These are phyloP conservation scores for Begonia loranthoides DNA, from an alignment of 306 rosid species.

Conservation along the genomic window DNA sequence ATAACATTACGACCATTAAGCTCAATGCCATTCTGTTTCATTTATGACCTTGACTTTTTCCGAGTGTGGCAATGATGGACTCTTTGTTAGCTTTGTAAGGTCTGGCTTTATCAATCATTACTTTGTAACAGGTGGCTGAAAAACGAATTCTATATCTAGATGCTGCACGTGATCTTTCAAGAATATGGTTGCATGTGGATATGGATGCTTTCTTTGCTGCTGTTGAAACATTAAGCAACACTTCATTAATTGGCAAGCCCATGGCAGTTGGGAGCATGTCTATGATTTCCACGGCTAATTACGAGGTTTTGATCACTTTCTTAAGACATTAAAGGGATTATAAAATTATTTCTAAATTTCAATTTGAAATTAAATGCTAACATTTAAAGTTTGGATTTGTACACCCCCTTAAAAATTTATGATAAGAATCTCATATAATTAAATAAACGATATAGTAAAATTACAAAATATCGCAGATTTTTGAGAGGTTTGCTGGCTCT, in stretches of 20 bases:
- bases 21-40: too few species aligned
- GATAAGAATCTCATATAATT: too few species aligned
- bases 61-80: too few species aligned
- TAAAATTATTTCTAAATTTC: neutral
- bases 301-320: constrained; percentile 45
- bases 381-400: neutral
- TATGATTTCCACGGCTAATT: constrained; percentile 92
- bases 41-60: too few species aligned
- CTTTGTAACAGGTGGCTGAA: constrained; percentile 42
- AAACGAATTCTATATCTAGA: constrained; percentile 59
- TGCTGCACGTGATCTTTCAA: constrained; percentile 60
- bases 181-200: constrained; percentile 89
- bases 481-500: too few species aligned
- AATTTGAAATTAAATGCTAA: neutral
- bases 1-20: too few species aligned
- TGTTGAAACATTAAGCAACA: constrained; percentile 78
- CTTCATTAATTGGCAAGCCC: constrained; percentile 54
- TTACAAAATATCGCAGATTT: too few species aligned
- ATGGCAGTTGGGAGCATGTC: constrained; percentile 91
- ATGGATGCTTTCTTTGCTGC: constrained; percentile 99
- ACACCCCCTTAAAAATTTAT: neutral
- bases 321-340: neutral
- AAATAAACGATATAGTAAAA: too few species aligned
- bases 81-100: too few species aligned
- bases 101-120: neutral